These are phyloP conservation scores for Piloderma croceum DNA, from an alignment of 768 basidiomycete species.

Conservation along the genomic window DNA sequence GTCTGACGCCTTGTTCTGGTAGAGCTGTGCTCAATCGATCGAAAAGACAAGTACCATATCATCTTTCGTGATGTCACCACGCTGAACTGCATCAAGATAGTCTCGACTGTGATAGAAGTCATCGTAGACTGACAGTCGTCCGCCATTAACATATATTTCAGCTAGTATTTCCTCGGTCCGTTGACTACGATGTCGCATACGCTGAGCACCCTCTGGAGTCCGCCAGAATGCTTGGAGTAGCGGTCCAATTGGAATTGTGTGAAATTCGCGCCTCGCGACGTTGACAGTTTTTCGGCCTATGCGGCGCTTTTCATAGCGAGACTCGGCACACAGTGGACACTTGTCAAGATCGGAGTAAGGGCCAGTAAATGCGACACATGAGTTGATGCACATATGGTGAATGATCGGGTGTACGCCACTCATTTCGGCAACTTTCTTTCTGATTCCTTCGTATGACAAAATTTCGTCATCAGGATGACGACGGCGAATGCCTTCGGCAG, in stretches of 20 bases:
- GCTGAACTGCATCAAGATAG: slow-evolving; percentile 6
- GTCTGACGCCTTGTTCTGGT: slow-evolving; percentile 27
- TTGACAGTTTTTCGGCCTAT: too few species aligned
- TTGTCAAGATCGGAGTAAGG: slow-evolving; percentile 6
- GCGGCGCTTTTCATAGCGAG: slow-evolving; percentile 7
- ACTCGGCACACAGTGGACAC: slow-evolving; percentile 19
- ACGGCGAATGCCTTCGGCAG: too few species aligned
- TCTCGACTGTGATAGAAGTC: slow-evolving; percentile 11
- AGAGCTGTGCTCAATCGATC: slow-evolving; percentile 38
- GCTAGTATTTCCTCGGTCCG: slow-evolving; percentile 1
- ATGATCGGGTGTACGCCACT: too few species aligned
- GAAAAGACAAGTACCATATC: slow-evolving; percentile 33
- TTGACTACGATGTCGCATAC: slow-evolving; percentile 15
- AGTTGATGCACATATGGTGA: slow-evolving; percentile 29
- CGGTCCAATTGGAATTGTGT: slow-evolving; percentile 20
- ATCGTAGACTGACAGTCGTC: slow-evolving; percentile 8
- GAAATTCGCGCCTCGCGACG: slow-evolving; percentile 12
- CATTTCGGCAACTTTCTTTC: too few species aligned
- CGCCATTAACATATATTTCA: too few species aligned
- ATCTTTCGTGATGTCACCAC: slow-evolving; percentile 8
- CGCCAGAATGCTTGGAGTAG: slow-evolving; percentile 21
- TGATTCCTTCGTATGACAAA: too few species aligned
- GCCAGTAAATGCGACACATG: slow-evolving; percentile 29
- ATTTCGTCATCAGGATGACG: too few species aligned
- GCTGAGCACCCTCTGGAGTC: background rate